Evolutionary conservation across 352 stramenopile species (phyloP), one percentile per base, ranked within the genome.

Genomic region (Phytophthora podocarpi): DNA sequence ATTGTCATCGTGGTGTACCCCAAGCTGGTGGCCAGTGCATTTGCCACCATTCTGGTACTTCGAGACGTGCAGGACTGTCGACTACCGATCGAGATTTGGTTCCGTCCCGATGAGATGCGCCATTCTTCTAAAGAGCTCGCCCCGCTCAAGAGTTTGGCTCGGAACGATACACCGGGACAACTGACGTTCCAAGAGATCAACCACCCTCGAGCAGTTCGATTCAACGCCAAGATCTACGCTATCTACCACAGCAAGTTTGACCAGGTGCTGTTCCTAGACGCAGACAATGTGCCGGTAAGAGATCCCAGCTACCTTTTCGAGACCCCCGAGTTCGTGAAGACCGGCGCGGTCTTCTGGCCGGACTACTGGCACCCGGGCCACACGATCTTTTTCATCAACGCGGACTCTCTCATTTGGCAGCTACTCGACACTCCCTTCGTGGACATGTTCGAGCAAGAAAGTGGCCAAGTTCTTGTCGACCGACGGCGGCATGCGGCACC

Each of bases 391-490:
- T 78, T 74, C 42, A 65, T 90, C 42, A 73, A 87, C 35, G 21
- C 57, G 34, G 45, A 69, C 8, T 87, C 74, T 31, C 60, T 90
- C 9, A 31, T 90, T 27, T 90, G 81, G 80, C 46, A 85, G 59
- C 67, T 87, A 20, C 52, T 90, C 5, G 73, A 81, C 41, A 69
- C 83, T 27, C 31, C 63, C 2, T 80, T 80, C 11, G 63, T 87
- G 51, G 72, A 89, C 59, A 89, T 89, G 76, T 89, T 89, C 53
- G 80, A 90, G 40, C 80, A 89, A 51, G 82, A 91, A 64, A 89
- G 78, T 39, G 82, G 78, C 0, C 82, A 91, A 48, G 39, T 91
- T 41, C 54, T 91, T 11, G 67, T 91, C 35, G 64, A 90, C 40
- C 68, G 76, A 18, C 34, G 40, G 6, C 64, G 69, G 9, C 57